phyloP scores from a whole-genome alignment of 2,329 filamentous ascomycete genomes.

The Microdochium paspali region DNA sequence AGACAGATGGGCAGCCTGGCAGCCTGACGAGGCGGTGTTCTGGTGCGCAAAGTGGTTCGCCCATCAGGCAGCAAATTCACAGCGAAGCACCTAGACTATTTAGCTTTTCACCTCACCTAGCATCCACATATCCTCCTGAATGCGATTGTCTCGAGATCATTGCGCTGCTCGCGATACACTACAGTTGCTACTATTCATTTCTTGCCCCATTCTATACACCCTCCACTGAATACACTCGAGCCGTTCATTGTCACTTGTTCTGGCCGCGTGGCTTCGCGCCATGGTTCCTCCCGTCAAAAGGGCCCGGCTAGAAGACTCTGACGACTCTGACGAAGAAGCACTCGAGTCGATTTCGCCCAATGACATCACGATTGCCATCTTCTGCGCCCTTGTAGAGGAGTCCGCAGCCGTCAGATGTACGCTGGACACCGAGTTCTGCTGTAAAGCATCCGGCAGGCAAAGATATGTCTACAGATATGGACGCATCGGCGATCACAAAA shows the following conservation, averaged over 20 bases:
- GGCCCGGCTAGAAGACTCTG: not conserved
- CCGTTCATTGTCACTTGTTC: not conserved
- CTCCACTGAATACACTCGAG: not conserved
- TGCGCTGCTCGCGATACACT: no score
- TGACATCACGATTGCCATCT: constrained; percentile 6
- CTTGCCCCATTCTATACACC: not conserved
- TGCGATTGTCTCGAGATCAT: not conserved
- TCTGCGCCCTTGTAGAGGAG: constrained; percentile 5
- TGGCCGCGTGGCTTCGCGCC: not conserved
- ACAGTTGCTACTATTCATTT: no score
- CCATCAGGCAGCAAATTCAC: no score
- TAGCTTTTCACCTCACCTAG: no score
- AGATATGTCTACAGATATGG: constrained; percentile 5
- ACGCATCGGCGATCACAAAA: constrained; percentile 4
- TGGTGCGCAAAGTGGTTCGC: no score
- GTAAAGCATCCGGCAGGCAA: not conserved
- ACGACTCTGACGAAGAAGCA: not conserved
- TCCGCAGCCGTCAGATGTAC: constrained; percentile 4
- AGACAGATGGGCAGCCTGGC: not conserved
- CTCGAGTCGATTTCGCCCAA: constrained; percentile 1
- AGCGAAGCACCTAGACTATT: no score
- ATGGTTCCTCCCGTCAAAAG: not conserved
- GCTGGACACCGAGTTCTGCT: constrained; percentile 4
- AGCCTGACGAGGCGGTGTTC: no score
- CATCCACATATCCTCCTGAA: not conserved